Percentiles rank a stretch among this genome's conserved stretches.
These are phyloP conservation scores for Pichiaceae sp. DNA, from an alignment of 1,139 yeast species.

Conservation along the genomic window DNA sequence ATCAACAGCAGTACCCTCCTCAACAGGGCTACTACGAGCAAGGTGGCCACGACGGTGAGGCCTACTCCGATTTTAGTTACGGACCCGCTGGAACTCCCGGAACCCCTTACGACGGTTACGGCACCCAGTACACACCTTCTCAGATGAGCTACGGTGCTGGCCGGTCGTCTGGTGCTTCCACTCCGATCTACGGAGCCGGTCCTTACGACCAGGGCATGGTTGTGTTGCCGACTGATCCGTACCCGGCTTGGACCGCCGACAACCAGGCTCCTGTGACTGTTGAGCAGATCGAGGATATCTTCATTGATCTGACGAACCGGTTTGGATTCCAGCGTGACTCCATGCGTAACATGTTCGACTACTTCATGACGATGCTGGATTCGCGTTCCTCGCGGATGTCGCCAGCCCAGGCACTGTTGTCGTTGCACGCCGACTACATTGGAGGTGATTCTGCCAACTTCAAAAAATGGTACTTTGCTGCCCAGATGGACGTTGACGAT, in stretches of 20 bases:
- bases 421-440: slow-evolving; percentile 70
- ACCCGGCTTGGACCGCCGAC: slow-evolving; percentile 59
- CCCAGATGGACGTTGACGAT: slow-evolving; percentile 51
- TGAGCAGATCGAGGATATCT: slow-evolving; percentile 56
- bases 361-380: slow-evolving; percentile 67
- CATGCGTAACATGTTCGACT: slow-evolving; percentile 69
- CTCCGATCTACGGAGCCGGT: slow-evolving; percentile 83
- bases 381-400: slow-evolving; percentile 71
- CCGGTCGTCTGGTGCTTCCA: slow-evolving; percentile 88
- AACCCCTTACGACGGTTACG: slow-evolving; percentile 64
- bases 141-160: slow-evolving; percentile 81
- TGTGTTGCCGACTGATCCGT: slow-evolving; percentile 39
- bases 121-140: slow-evolving; percentile 57
- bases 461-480: slow-evolving; percentile 66
- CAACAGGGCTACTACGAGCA: slow-evolving; percentile 44
- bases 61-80: slow-evolving; percentile 69
- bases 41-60: slow-evolving; percentile 59
- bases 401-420: slow-evolving; percentile 58
- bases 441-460: slow-evolving; percentile 64
- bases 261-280: slow-evolving; percentile 47
- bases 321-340: slow-evolving; percentile 75
- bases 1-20: slow-evolving; percentile 24
- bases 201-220: slow-evolving; percentile 44
- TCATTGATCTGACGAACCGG: slow-evolving; percentile 49
- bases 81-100: slow-evolving; percentile 62